phyloP scores from a whole-genome alignment of 164 flowering plant species.

The Chimonanthus salicifolius region DNA sequence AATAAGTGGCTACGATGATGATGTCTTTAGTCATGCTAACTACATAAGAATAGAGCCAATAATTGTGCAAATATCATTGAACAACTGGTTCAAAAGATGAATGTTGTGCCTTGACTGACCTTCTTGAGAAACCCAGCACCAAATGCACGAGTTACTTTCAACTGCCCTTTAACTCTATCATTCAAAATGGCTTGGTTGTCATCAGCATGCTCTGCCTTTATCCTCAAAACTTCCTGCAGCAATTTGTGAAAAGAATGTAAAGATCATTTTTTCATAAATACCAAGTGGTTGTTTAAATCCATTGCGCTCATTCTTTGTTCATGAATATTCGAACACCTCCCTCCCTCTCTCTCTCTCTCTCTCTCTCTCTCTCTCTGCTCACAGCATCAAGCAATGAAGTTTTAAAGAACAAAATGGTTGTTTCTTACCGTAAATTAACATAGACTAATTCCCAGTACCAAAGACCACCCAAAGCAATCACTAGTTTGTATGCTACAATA shows the following conservation, averaged over 20 bases:
- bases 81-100: neutral
- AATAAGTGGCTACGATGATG: neutral
- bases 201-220: slow-evolving; percentile 54
- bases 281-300: neutral
- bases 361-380: no score
- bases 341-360: no score
- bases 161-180: slow-evolving; percentile 63
- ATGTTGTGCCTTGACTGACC: slow-evolving; percentile 26
- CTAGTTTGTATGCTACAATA: neutral
- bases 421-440: neutral
- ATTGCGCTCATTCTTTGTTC: neutral
- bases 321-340: neutral
- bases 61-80: neutral
- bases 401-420: neutral
- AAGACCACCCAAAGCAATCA: neutral
- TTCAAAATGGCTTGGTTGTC: slow-evolving; percentile 49
- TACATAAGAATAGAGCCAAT: neutral
- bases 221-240: slow-evolving; percentile 50
- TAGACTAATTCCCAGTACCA: slow-evolving; percentile 2
- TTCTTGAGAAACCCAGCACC: slow-evolving; percentile 64
- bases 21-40: neutral
- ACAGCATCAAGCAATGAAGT: neutral
- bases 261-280: slow-evolving; percentile 1
- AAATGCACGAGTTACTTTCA: slow-evolving; percentile 69
- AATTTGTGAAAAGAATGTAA: slow-evolving; percentile 1